These are phyloP conservation scores for Parsonsia alboflavescens DNA, from an alignment of 257 asterid genomes.

Conservation along the genomic window DNA sequence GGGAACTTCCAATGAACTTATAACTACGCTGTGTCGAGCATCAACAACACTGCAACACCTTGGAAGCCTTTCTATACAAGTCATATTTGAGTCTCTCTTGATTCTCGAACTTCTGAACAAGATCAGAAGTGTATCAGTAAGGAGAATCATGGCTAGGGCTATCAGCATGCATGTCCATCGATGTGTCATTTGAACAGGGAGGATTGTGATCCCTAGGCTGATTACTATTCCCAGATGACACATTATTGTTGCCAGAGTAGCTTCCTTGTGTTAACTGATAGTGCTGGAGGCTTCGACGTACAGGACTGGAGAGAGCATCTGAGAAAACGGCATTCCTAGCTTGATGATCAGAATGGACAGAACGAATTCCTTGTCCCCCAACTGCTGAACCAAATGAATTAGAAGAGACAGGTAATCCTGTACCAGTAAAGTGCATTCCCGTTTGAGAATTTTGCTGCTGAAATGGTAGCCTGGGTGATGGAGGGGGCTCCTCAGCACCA, in stretches of 20 bases:
- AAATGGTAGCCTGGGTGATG: conserved; percentile 38
- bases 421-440: conserved; percentile 25
- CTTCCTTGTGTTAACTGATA: conserved; percentile 50
- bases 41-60: background rate
- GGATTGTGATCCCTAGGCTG: conserved; percentile 38
- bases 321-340: conserved; percentile 48
- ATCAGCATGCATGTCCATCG: conserved; percentile 65
- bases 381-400: conserved; percentile 39
- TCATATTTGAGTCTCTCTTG: background rate
- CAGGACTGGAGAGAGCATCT: conserved; percentile 61
- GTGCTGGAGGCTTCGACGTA: conserved; percentile 52
- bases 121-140: conserved; percentile 13
- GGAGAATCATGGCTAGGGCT: conserved; percentile 55
- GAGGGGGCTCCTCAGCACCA: conserved; percentile 51
- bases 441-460: conserved; percentile 39
- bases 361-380: conserved; percentile 40
- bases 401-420: conserved; percentile 38
- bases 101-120: background rate
- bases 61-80: conserved; percentile 4
- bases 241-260: conserved; percentile 8
- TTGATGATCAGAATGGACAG: conserved; percentile 34
- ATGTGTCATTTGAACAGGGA: conserved; percentile 45
- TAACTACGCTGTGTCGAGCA: conserved; percentile 12
- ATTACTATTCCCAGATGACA: conserved; percentile 20
- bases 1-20: background rate